These are phyloP conservation scores for Cytospora paraplurivora DNA, from an alignment of 2,329 filamentous ascomycete species.

Conservation along the genomic window DNA sequence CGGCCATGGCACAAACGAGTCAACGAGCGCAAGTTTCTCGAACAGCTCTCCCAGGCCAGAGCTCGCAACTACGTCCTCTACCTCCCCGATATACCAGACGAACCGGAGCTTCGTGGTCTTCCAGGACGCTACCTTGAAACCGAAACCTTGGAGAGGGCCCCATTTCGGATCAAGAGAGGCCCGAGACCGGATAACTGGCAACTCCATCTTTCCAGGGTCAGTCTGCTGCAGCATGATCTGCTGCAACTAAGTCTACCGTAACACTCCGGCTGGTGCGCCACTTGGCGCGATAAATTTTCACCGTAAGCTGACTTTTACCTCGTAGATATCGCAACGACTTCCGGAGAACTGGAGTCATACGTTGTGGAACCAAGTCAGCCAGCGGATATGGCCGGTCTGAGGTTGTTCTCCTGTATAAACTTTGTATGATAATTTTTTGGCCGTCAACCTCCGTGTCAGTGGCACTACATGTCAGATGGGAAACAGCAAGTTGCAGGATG, in stretches of 20 bases:
- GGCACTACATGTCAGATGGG: not conserved
- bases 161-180: constrained; percentile 32
- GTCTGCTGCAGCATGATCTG: constrained; percentile 5
- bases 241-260: too few relatives aligned
- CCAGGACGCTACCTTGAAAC: constrained; percentile 30
- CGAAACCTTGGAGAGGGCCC: constrained; percentile 13
- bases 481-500: not conserved
- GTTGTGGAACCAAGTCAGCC: constrained; percentile 24
- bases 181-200: constrained; percentile 35
- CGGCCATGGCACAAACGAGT: constrained; percentile 37
- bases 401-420: not conserved
- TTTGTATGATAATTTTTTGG: not conserved
- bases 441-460: not conserved
- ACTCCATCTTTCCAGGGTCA: constrained; percentile 31
- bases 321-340: constrained; percentile 24
- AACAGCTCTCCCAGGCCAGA: constrained; percentile 29
- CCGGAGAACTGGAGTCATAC: constrained; percentile 28
- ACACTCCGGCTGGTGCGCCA: too few relatives aligned
- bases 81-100: constrained; percentile 32
- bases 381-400: constrained; percentile 20
- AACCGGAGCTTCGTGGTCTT: constrained; percentile 19
- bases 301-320: constrained; percentile 13
- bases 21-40: constrained; percentile 36
- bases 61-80: constrained; percentile 32
- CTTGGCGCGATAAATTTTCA: not conserved